A percentile compares a stretch with the other conserved stretches of the same genome.
Evolutionary conservation across 192 early-diverging fungal species (phyloP).

Genomic region (Linnemannia schmuckeri): DNA sequence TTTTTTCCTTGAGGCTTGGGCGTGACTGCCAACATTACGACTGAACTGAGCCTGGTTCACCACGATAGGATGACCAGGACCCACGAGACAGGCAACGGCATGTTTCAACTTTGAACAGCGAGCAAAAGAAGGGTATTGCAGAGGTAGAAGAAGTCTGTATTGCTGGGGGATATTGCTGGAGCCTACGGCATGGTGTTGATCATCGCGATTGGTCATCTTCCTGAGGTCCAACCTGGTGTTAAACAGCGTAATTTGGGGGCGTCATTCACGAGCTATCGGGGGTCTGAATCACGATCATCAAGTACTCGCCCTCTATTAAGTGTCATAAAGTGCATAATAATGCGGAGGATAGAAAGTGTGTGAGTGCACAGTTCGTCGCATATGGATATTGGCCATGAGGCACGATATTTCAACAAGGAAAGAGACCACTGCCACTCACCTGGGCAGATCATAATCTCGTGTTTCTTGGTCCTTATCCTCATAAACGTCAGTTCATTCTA

Average conservation of each 20-base stretch:
- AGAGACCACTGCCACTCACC: constrained; percentile 60
- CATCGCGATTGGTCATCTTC: background rate
- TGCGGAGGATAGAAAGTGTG: background rate
- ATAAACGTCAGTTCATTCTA: constrained; percentile 96
- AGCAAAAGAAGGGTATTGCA: no score
- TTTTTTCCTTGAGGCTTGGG: background rate
- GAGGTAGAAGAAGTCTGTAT: background rate
- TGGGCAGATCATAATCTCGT: constrained; percentile 97
- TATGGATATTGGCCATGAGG: constrained; percentile 7
- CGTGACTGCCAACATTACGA: background rate
- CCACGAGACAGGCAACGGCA: no score
- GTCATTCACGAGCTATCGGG: constrained; percentile 58
- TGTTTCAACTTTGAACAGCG: no score
- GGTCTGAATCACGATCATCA: constrained; percentile 87
- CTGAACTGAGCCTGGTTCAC: no score
- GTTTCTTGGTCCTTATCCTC: constrained; percentile 92
- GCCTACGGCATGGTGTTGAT: background rate
- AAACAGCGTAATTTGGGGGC: background rate
- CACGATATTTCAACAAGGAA: background rate
- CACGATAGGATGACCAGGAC: no score
- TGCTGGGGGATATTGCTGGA: background rate
- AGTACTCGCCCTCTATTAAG: constrained; percentile 81
- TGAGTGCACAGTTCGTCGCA: background rate
- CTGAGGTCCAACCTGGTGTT: background rate
- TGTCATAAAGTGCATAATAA: background rate